Evolutionary conservation across 164 flowering plant species (phyloP).

Genomic region (Macadamia tetraphylla): DNA sequence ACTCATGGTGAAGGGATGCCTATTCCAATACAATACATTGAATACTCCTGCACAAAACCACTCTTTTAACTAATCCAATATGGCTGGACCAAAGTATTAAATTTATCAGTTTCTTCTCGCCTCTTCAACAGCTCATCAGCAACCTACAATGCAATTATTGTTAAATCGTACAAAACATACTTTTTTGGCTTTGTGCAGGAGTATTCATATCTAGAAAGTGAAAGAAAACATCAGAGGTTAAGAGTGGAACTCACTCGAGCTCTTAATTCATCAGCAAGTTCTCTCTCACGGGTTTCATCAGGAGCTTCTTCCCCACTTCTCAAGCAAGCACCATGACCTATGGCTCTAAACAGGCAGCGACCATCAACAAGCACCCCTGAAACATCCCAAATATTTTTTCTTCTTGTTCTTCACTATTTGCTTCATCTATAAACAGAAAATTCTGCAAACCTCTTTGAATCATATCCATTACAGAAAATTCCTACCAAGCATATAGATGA

Average conservation of each 20-base stretch:
- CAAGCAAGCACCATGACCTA: constrained; percentile 71
- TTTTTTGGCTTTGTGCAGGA: not conserved
- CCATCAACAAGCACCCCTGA: constrained; percentile 79
- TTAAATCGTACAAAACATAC: not conserved
- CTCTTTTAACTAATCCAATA: too few relatives aligned
- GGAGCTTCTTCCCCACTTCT: constrained; percentile 69
- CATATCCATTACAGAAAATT: not conserved
- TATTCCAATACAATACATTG: too few relatives aligned
- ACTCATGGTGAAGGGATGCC: too few relatives aligned
- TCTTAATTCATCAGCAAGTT: constrained; percentile 89
- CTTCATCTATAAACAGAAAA: not conserved
- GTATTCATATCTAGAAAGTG: not conserved
- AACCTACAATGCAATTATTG: constrained; percentile 35
- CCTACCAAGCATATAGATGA: not conserved
- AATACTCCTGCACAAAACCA: too few relatives aligned
- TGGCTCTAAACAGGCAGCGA: constrained; percentile 83
- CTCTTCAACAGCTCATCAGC: constrained; percentile 81
- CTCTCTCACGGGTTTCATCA: constrained; percentile 57
- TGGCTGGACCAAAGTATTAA: too few relatives aligned
- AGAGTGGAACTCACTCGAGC: constrained; percentile 41
- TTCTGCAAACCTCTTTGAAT: not conserved
- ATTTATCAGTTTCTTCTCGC: constrained; percentile 56
- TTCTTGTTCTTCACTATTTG: not conserved
- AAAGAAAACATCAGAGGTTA: not conserved
- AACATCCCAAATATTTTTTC: not conserved